Evolutionary conservation across 768 basidiomycete species (phyloP).

Genomic region (Mycena kentingensis): DNA sequence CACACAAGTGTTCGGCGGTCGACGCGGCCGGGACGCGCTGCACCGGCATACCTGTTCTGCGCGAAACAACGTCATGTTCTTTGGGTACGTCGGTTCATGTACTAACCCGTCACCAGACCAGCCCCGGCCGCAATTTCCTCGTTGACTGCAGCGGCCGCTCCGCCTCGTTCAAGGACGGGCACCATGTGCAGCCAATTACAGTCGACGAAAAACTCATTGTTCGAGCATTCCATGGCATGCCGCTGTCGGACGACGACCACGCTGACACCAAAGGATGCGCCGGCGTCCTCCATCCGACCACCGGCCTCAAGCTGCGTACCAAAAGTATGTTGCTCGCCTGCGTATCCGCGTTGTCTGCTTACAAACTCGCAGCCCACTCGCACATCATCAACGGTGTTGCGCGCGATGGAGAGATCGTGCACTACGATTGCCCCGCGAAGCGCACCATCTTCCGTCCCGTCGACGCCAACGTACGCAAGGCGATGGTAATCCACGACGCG

Average conservation of each 20-base stretch:
- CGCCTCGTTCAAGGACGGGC: background rate
- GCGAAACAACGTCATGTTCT: too few relatives aligned
- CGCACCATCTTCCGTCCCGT: constrained; percentile 9
- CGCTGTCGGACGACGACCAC: background rate
- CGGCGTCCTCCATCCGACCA: constrained; percentile 6
- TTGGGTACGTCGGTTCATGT: too few relatives aligned
- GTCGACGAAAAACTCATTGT: background rate
- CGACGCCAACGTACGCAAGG: background rate
- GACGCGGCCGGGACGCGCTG: too few relatives aligned
- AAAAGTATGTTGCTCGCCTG: background rate
- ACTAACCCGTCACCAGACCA: too few relatives aligned
- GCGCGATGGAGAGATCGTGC: background rate
- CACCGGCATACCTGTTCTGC: too few relatives aligned
- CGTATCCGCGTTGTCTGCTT: background rate
- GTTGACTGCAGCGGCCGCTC: background rate
- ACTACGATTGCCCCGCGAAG: background rate
- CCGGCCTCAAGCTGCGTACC: background rate
- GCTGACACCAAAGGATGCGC: constrained; percentile 5
- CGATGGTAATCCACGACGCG: background rate
- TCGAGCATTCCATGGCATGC: background rate
- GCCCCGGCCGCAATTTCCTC: background rate
- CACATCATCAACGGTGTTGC: constrained; percentile 5
- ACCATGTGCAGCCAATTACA: background rate
- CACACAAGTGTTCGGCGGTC: too few relatives aligned
- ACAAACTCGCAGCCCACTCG: background rate